Conservation (phyloP, 176 grass and related monocot species). For the Triticum dicoccoides region DNA sequence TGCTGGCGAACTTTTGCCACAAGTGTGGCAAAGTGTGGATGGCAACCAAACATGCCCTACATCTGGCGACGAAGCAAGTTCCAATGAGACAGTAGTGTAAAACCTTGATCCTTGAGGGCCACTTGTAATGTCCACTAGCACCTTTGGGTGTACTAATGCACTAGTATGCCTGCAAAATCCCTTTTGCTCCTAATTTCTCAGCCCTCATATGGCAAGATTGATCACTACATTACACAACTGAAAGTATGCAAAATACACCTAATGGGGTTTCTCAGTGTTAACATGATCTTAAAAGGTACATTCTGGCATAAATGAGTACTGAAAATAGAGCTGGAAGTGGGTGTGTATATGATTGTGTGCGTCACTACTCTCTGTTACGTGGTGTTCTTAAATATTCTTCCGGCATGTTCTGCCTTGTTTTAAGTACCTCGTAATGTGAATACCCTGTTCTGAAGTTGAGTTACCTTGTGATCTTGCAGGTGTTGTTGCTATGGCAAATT, state of each 20-base stretch:
- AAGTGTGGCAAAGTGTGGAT: too few relatives aligned
- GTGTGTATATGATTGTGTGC: neutral
- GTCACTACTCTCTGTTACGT: neutral
- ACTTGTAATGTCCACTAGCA: too few relatives aligned
- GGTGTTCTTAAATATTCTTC: neutral
- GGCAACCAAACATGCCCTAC: neutral
- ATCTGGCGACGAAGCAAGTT: neutral
- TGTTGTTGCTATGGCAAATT: slow-evolving; percentile 78
- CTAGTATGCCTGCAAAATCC: neutral
- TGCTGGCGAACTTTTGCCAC: too few relatives aligned
- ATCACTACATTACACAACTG: neutral
- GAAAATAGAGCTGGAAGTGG: neutral
- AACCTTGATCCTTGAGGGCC: neutral
- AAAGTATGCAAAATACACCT: neutral
- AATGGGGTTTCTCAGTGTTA: neutral
- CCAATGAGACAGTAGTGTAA: neutral
- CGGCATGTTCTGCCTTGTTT: neutral
- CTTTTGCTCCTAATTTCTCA: neutral
- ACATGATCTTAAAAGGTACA: neutral
- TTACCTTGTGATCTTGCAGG: slow-evolving; percentile 41
- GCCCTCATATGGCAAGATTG: neutral
- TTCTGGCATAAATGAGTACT: neutral
- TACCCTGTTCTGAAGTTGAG: neutral
- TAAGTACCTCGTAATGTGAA: neutral
- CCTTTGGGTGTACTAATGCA: too few relatives aligned